Base-by-base conservation (phyloP, 2,329 filamentous ascomycete species). In the Fusarium abutilonis region DNA sequence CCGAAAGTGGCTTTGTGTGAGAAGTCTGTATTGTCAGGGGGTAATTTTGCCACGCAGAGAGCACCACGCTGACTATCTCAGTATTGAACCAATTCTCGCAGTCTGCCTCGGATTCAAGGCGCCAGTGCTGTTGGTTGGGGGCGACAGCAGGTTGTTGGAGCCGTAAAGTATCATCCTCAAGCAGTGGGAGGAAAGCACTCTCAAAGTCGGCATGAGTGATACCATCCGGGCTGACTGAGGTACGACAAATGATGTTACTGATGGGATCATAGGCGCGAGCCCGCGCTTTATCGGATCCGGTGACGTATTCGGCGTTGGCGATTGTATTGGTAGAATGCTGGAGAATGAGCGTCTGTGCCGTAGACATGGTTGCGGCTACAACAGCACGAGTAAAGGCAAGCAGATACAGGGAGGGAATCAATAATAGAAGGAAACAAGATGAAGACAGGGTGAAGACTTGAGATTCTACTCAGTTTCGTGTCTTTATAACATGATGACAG, bases 31-130 rank as follows among this genome's bases (percentile, higher is more conserved):
- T 26, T 17, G 34, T 19, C 11, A 15, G 2, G 1, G 47, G 47
- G 9, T 35, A 41, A 4, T 10, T 14, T 7, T 42, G 21, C 36
- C 36, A 50, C 4, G 38, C 47, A 17, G 47, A 21, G 19, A 50
- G 47, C 3, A 32, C 26, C 9, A 50, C 47, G n/a, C 23, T 42
- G 11, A 14, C 21, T n/a, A 50, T 41, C 21, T 50, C 47, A 6
- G 28, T 50, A 15, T 43, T 50, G 28, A 50, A 50, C 38, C 38
- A 50, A 4, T 50, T 50, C 28, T 50, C 47, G 17, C 38, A 35
- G n/a, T 43, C 36, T 7, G 38, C 47, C 13, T 50, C 47, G 3
- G 19, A 9, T 19, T 43, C 47, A 34, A 50, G 26, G 9, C 47
- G 9, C 47, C 38, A 50, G 7, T 50, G 31, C 3, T 28, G 40